These are phyloP conservation scores for Canariomyces notabilis DNA, from an alignment of 2,329 filamentous ascomycete genomes.

Conservation along the genomic window DNA sequence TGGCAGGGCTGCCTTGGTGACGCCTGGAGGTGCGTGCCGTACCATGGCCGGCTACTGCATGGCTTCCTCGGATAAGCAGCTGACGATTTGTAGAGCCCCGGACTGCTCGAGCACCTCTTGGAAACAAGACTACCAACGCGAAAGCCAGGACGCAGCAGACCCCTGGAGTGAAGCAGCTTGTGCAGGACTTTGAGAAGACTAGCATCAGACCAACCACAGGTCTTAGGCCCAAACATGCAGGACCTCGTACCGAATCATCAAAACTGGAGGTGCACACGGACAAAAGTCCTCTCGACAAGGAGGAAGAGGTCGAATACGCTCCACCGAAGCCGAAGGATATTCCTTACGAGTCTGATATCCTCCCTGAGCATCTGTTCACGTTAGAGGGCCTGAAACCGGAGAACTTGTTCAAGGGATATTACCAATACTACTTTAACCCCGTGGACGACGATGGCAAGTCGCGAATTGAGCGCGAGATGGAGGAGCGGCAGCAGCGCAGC, in stretches of 20 bases:
- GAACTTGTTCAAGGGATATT: constrained; percentile 58
- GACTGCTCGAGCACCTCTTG: constrained; percentile 68
- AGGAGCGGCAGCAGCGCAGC: constrained; percentile 46
- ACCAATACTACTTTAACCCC: constrained; percentile 55
- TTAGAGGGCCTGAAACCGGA: constrained; percentile 54
- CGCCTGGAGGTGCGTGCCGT: constrained; percentile 65
- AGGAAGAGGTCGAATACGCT: constrained; percentile 84
- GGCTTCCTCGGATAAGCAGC: background rate
- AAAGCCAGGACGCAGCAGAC: constrained; percentile 60
- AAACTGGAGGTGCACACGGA: constrained; percentile 61
- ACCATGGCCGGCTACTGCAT: no score
- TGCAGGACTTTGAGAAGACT: constrained; percentile 58
- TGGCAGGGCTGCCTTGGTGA: constrained; percentile 65
- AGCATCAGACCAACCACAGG: constrained; percentile 50
- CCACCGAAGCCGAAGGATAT: constrained; percentile 66
- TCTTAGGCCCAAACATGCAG: constrained; percentile 55
- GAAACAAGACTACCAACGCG: constrained; percentile 94
- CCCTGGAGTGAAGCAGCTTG: constrained; percentile 55
- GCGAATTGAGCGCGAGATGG: constrained; percentile 55
- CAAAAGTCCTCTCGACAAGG: constrained; percentile 43
- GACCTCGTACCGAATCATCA: constrained; percentile 47
- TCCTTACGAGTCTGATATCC: constrained; percentile 65
- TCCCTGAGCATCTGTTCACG: constrained; percentile 52
- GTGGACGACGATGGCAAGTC: constrained; percentile 64
- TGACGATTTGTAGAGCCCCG: constrained; percentile 47